phyloP scores from a whole-genome alignment of 768 basidiomycete genomes.

The Suillus hirtellus region DNA sequence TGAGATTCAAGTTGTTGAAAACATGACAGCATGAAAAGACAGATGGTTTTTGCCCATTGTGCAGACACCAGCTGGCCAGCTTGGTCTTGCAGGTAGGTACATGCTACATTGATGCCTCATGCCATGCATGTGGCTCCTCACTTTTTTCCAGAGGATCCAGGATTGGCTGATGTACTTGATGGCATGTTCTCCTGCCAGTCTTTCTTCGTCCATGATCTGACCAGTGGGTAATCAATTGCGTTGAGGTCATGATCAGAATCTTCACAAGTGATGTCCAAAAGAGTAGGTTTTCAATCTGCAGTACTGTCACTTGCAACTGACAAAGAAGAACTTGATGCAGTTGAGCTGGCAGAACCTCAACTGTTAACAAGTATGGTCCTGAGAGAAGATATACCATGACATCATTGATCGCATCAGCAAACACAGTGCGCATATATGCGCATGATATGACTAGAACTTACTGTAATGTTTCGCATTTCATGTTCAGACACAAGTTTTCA shows the following conservation, averaged over 20 bases:
- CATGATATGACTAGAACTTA: not conserved
- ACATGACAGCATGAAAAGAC: not conserved
- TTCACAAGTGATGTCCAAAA: not conserved
- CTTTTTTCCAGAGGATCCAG: not conserved
- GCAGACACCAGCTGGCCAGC: not conserved
- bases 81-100: not conserved
- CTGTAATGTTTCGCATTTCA: no score
- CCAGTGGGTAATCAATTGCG: not conserved
- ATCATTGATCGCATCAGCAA: not conserved
- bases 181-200: conserved; percentile 2
- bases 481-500: no score
- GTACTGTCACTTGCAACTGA: not conserved
- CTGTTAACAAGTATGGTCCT: not conserved
- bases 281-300: not conserved
- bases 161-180: not conserved
- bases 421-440: not conserved
- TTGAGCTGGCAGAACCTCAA: not conserved
- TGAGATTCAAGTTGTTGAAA: no score
- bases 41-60: not conserved
- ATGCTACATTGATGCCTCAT: not conserved
- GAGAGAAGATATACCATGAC: not conserved
- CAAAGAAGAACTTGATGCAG: not conserved
- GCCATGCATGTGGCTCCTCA: not conserved
- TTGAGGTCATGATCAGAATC: not conserved
- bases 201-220: not conserved